Evolutionary conservation across 192 early-diverging fungal genomes (phyloP).

Genomic region (Rhizophlyctis rosea): DNA sequence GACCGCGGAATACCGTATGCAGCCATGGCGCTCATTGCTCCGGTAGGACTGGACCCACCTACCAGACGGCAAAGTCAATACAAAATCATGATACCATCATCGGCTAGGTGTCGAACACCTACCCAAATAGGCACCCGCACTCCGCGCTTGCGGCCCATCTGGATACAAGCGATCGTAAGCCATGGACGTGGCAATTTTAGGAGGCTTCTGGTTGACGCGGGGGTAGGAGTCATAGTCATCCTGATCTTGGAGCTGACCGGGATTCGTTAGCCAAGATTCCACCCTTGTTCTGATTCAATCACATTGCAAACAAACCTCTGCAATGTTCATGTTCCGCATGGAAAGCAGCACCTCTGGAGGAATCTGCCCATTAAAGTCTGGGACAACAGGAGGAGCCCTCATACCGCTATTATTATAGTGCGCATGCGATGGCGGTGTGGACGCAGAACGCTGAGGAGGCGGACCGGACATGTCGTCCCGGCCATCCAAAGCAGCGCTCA

Average conservation of each 20-base stretch:
- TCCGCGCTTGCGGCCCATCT: constrained; percentile 17
- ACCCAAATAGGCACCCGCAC: constrained; percentile 21
- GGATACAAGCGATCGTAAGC: constrained; percentile 21
- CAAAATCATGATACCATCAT: too few species aligned
- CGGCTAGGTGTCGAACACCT: too few species aligned
- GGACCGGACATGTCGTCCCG: constrained; percentile 52
- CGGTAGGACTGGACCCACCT: too few species aligned
- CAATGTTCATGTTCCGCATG: constrained; percentile 50
- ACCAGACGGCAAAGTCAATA: too few species aligned
- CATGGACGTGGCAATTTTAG: constrained; percentile 18
- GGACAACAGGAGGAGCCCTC: constrained; percentile 19
- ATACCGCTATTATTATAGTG: constrained; percentile 46
- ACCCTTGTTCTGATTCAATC: constrained; percentile 47
- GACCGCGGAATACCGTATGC: not conserved
- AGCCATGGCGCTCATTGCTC: too few species aligned
- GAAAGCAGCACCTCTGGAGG: constrained; percentile 48
- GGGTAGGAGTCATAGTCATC: not conserved
- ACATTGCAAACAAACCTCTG: constrained; percentile 13
- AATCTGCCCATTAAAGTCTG: constrained; percentile 30
- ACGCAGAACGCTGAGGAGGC: constrained; percentile 62
- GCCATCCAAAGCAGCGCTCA: constrained; percentile 60
- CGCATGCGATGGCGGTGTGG: constrained; percentile 63
- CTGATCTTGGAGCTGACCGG: not conserved
- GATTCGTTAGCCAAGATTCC: too few species aligned
- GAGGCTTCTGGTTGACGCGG: constrained; percentile 2